Evolutionary conservation across 805 yeast species (phyloP), one percentile per base, ranked within the genome.

Genomic region (Yarrowia bubula): DNA sequence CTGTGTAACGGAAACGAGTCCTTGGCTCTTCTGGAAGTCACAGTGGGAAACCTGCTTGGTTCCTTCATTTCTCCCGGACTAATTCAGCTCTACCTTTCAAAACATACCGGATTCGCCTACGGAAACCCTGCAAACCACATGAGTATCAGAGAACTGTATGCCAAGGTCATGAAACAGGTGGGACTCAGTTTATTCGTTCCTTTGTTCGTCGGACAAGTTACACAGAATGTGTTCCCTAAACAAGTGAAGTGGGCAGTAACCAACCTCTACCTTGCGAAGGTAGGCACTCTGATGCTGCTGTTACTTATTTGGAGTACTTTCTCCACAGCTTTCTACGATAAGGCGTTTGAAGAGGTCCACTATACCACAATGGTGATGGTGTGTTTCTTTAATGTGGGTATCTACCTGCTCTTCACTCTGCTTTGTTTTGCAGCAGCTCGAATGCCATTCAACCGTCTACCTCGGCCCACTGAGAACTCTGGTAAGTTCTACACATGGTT

Each of bases 61-160:
- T 95, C 95, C 0, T 92, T 92, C 71, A 80, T 92, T 28, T 89
- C 96, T 0, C 97, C 97, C 0, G 93, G 95, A 0, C 76, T 92
- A 57, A 82, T 86, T 2, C 96, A 91, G 72, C 77, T 91, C 86
- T 91, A 79, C 76, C 78, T 81, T 8, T 72, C 79, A 2, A 70
- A 72, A 8, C 82, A 86, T 7, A 71, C 79, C 0, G 92, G 96
- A 84, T 75, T 74, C 64, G 78, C 76, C 8, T 91, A 87, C 73
- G 97, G 93, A 8, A 90, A 91, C 72, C 97, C 97, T 4, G 86
- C 89, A 0, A 75, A 77, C 46, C 69, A 68, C n/a, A 48, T 76
- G 9, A 75, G 84, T 8, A 83, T 90, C 43, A 77, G 78, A 28
- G 75, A 78, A 14, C 82, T 92, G 58, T 92, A 92, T 75, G 80